Conservation (phyloP, 257 asterid species). For the Verbascum thapsus region DNA sequence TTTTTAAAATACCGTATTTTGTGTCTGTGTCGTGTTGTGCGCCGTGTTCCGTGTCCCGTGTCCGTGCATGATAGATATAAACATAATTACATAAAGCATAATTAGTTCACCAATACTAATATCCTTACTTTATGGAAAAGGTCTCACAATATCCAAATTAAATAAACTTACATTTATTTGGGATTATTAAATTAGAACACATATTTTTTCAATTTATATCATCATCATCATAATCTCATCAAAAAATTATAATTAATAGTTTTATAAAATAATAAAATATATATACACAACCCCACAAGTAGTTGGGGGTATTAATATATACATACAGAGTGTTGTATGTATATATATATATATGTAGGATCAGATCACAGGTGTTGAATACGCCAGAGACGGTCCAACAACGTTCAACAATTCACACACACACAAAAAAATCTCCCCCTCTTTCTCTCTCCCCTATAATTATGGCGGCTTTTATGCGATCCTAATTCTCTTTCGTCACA, state of each 20-base stretch:
- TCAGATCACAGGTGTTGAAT: constrained; percentile 19
- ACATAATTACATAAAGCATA: too few species aligned
- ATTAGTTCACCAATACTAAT: too few species aligned
- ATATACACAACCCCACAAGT: background rate
- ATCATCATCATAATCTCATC: background rate
- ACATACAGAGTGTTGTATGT: background rate
- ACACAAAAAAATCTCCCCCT: background rate
- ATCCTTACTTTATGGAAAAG: too few species aligned
- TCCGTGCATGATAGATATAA: too few species aligned
- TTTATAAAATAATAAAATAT: too few species aligned
- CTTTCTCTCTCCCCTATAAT: constrained; percentile 8
- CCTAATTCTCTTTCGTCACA: constrained; percentile 24
- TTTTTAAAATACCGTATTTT: too few species aligned
- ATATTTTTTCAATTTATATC: too few species aligned
- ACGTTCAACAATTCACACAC: constrained; percentile 5
- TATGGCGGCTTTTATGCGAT: constrained; percentile 31
- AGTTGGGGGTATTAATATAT: background rate
- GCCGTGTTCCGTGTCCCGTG: too few species aligned
- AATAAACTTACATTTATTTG: too few species aligned
- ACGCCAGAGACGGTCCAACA: background rate
- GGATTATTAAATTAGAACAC: too few species aligned
- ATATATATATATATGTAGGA: background rate
- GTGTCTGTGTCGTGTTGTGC: too few species aligned
- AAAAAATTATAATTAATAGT: background rate
- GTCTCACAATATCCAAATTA: too few species aligned